These are phyloP conservation scores for Dendrocalamus sinicus DNA, from an alignment of 176 grass and related monocot genomes.

Conservation along the genomic window DNA sequence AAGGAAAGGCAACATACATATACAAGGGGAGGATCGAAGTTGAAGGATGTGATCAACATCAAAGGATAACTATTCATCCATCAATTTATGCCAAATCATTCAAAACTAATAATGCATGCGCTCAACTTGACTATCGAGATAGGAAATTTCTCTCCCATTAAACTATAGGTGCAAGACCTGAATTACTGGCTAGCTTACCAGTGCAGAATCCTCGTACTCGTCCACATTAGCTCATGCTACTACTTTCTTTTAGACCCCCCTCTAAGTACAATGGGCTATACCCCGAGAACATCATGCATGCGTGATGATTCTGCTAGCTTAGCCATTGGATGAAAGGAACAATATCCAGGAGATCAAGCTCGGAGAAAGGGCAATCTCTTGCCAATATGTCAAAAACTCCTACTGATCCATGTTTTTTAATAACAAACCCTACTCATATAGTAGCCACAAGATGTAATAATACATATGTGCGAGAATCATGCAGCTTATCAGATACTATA, in stretches of 20 bases:
- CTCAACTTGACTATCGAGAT: not conserved
- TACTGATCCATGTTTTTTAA: no score
- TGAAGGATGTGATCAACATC: not conserved
- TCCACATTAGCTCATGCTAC: not conserved
- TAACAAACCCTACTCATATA: no score
- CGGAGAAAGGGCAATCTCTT: no score
- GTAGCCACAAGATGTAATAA: no score
- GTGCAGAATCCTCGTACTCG: not conserved
- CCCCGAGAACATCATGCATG: no score
- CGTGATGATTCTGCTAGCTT: not conserved
- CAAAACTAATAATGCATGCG: not conserved
- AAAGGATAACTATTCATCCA: not conserved
- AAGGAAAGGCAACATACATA: not conserved
- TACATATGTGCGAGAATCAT: no score
- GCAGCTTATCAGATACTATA: no score
- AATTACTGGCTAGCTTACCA: not conserved
- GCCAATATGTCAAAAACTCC: no score
- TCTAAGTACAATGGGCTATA: no score
- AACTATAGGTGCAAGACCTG: not conserved
- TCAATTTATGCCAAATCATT: not conserved
- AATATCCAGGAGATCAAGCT: no score
- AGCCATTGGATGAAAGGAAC: not conserved
- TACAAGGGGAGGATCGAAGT: not conserved
- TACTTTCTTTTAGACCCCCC: no score
- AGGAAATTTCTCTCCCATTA: not conserved